Percentiles rank a stretch among this genome's conserved stretches.
phyloP scores from a whole-genome alignment of 352 stramenopile species.

The Globisporangium cylindrosporum region DNA sequence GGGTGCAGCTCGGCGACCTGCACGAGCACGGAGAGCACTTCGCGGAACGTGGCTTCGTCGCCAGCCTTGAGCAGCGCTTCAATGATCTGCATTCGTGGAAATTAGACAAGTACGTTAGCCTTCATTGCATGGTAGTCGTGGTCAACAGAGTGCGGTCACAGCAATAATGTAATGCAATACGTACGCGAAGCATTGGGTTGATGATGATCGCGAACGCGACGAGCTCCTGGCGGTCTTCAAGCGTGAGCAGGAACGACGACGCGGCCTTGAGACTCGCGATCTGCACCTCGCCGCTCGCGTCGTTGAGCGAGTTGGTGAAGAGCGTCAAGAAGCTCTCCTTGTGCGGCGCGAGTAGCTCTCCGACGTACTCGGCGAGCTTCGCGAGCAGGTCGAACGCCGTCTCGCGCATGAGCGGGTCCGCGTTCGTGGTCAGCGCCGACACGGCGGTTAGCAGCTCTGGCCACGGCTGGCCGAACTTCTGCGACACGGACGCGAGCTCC shows the following conservation, averaged over 20 bases:
- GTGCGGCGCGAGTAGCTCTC: conserved; percentile 64
- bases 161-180: conserved; percentile 8
- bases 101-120: conserved; percentile 1
- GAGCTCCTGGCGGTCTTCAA: conserved; percentile 71
- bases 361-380: conserved; percentile 69
- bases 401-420: conserved; percentile 61
- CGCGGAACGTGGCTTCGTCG: conserved; percentile 68
- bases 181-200: conserved; percentile 61
- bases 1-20: conserved; percentile 77
- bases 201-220: conserved; percentile 69
- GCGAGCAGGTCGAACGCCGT: conserved; percentile 77
- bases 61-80: conserved; percentile 49
- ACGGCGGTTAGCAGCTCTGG: conserved; percentile 68
- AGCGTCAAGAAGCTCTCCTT: conserved; percentile 79
- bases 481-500: conserved; percentile 58
- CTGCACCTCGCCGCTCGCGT: conserved; percentile 58
- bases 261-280: conserved; percentile 71
- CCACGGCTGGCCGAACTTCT: conserved; percentile 58
- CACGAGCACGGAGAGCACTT: conserved; percentile 70
- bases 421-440: conserved; percentile 53
- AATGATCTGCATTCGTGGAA: conserved; percentile 42
- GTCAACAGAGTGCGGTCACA: background rate
- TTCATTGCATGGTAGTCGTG: background rate
- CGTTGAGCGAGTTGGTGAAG: conserved; percentile 70
- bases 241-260: conserved; percentile 66